These are phyloP conservation scores for Cairneyella variabilis DNA, from an alignment of 495 filamentous ascomycete species.

Conservation along the genomic window DNA sequence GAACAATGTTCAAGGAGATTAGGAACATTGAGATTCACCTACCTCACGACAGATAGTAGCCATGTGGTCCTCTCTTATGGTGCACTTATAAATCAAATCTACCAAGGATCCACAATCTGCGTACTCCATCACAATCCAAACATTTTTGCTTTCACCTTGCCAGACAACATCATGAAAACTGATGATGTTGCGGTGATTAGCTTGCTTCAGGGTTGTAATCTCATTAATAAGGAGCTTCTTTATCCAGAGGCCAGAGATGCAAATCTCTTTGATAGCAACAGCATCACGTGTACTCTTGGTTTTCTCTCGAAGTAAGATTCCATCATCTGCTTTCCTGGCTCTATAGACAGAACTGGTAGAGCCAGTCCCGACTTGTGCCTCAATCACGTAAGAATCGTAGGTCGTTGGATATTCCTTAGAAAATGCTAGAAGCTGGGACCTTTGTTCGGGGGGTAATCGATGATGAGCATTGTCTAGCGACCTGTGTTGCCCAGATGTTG, in stretches of 20 bases:
- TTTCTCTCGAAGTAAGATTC: not conserved
- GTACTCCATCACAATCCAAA: conserved; percentile 1
- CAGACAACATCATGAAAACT: not conserved
- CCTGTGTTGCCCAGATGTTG: not conserved
- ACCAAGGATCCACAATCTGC: not conserved
- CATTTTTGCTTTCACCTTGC: not conserved
- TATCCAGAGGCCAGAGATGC: not conserved
- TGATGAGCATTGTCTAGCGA: not conserved
- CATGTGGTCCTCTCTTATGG: not conserved
- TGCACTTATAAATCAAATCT: not conserved
- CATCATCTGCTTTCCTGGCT: not conserved
- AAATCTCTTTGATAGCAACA: not conserved
- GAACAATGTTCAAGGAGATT: not conserved
- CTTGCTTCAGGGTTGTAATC: not conserved
- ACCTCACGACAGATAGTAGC: not conserved
- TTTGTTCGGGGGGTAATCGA: not conserved
- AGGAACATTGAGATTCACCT: not conserved
- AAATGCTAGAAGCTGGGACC: not conserved
- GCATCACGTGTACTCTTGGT: not conserved
- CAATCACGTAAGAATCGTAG: not conserved
- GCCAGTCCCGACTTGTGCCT: not conserved
- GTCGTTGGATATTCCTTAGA: not conserved
- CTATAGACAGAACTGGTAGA: not conserved
- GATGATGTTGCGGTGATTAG: not conserved
- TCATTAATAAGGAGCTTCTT: not conserved